Evolutionary conservation across 2,329 filamentous ascomycete genomes (phyloP).

Genomic region (Albifimbria verrucaria): DNA sequence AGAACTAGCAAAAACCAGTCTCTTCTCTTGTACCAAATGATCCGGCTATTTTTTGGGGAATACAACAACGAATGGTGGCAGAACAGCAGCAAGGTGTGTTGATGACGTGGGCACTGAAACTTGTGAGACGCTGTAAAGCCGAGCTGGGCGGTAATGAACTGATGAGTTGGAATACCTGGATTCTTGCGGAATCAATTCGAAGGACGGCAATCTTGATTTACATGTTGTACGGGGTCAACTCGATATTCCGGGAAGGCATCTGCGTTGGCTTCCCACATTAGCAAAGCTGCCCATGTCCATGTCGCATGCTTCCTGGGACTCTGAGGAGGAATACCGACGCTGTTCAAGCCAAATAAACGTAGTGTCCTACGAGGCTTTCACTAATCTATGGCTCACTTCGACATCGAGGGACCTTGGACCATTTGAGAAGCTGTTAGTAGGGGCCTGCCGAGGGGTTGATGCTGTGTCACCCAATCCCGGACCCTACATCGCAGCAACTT

Average conservation of each 20-base stretch:
- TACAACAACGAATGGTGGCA: not conserved
- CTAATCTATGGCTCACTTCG: not conserved
- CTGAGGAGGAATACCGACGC: not conserved
- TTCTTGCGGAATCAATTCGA: not conserved
- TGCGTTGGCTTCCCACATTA: conserved; percentile 1
- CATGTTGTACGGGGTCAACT: not conserved
- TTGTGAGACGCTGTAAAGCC: not conserved
- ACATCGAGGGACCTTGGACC: not conserved
- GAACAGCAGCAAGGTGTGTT: not conserved
- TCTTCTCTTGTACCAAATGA: not conserved
- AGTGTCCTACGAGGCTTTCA: conserved; percentile 1
- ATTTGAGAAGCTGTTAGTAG: not conserved
- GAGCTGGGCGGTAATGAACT: not conserved
- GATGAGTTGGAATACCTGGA: not conserved
- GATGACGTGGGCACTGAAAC: not conserved
- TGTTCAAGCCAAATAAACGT: not conserved
- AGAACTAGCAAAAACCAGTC: not conserved
- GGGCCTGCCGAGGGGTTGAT: not conserved
- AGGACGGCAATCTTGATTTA: not conserved
- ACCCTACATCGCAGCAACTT: not conserved
- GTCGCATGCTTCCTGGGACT: not conserved
- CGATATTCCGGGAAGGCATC: not conserved
- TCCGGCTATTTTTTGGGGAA: not conserved
- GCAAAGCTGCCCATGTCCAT: not conserved
- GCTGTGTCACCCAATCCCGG: not conserved